Conservation (phyloP, 306 rosid species). For the Dalbergia cochinchinensis region DNA sequence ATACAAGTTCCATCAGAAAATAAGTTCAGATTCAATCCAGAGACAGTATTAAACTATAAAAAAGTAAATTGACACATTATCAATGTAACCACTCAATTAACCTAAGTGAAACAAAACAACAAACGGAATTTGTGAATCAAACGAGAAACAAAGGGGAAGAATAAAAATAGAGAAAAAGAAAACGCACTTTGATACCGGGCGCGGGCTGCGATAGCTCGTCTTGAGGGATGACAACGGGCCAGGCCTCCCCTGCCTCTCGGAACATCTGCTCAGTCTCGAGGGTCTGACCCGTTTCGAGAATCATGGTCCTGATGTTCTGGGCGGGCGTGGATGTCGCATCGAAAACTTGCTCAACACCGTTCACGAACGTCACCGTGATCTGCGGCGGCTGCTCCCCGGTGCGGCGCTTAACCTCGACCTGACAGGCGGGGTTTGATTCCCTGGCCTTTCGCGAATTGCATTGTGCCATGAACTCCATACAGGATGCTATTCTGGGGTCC, state of each 20-base stretch:
- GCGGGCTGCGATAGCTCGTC: constrained; percentile 69
- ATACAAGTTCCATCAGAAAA: background rate
- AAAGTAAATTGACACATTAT: no score
- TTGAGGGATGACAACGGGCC: constrained; percentile 79
- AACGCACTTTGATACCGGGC: constrained; percentile 74
- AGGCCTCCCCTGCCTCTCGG: constrained; percentile 84
- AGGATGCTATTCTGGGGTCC: constrained; percentile 90
- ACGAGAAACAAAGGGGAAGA: background rate
- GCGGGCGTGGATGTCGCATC: constrained; percentile 85
- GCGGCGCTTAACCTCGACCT: constrained; percentile 82
- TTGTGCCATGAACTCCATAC: constrained; percentile 94
- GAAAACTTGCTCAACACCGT: constrained; percentile 77
- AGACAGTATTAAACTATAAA: background rate
- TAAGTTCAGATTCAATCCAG: background rate
- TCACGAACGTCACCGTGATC: constrained; percentile 85
- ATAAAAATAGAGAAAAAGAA: background rate
- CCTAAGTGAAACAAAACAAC: background rate
- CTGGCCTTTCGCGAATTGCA: constrained; percentile 91
- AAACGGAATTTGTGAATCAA: background rate
- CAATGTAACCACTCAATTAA: background rate
- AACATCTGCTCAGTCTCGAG: constrained; percentile 87
- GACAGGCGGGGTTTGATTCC: constrained; percentile 87
- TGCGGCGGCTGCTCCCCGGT: constrained; percentile 83
- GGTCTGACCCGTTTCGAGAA: constrained; percentile 78
- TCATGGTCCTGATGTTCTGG: constrained; percentile 74